Evolutionary conservation across 2,329 filamentous ascomycete species (phyloP), one percentile per base, ranked within the genome.

Genomic region (Venturia aucupariae): DNA sequence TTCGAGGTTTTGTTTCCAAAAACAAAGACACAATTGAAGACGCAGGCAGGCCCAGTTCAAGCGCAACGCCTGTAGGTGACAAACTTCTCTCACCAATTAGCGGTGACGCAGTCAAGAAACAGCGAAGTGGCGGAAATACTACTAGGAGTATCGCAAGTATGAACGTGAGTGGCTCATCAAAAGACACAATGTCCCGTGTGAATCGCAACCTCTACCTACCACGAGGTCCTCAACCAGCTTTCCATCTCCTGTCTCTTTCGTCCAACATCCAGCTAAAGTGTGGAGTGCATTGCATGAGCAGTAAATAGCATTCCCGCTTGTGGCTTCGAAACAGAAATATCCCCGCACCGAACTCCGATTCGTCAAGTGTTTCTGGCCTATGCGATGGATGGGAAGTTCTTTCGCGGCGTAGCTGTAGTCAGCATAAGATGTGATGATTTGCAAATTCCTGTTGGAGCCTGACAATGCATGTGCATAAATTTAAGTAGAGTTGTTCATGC

Each of bases 251-350:
- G 15, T 38, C 51, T 57, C 30, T 35, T 22, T n/a, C 17, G 11
- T 32, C 8, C 30, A 35, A 57, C 51, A n/a, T 19, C 6, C 17
- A 7, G 19, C 51, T 57, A 57, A n/a, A 35, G 1, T n/a, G 30
- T 8, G 51, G 51, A 35, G 51, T 57, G 4, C 51, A 57, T 57
- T 57, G 51, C 51, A 35, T 57, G 51, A 35, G 46, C 51, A 57
- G 51, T 57, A 35, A 35, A 57, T 17, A 35, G 30, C 22, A 11
- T 13, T 51, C 22, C 46, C 46, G 46, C 46, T 22, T 22, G 22
- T 51, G 11, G 30, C n/a, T 35, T 35, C 30, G 35, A 35, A 57
- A 57, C 48, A n/a, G 15, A 35, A n/a, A 7, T n/a, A 15, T 4
- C 17, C 51, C 7, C 15, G 30, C 51, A 57, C 30, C 51, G 19